These are phyloP conservation scores for Phytopythium boreale DNA, from an alignment of 352 stramenopile genomes.

Conservation along the genomic window DNA sequence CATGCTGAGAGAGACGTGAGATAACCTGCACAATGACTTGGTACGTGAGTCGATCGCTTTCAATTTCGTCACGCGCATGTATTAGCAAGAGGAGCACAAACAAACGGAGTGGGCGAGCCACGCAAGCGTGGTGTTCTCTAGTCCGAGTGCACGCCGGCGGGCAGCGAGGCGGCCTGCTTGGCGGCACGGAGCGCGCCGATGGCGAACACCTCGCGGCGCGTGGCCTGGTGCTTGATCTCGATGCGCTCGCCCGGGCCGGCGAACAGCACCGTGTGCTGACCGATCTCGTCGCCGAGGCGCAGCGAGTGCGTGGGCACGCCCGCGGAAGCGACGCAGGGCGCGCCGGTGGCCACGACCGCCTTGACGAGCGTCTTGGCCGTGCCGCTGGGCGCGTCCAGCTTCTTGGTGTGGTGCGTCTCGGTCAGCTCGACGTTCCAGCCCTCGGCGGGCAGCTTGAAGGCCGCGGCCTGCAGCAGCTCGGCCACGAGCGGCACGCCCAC, in stretches of 20 bases:
- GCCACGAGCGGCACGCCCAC: conserved; percentile 77
- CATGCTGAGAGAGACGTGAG: not conserved
- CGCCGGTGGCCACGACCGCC: conserved; percentile 55
- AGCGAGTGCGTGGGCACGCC: conserved; percentile 62
- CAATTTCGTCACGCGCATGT: not conserved
- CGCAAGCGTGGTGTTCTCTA: conserved; percentile 12
- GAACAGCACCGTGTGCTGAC: conserved; percentile 82
- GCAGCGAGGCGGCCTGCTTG: conserved; percentile 43
- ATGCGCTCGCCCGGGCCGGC: conserved; percentile 74
- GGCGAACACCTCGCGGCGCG: conserved; percentile 77
- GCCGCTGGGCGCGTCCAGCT: conserved; percentile 78
- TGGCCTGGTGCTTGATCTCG: conserved; percentile 83
- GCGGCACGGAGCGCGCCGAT: conserved; percentile 69
- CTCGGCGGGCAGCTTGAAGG: conserved; percentile 67
- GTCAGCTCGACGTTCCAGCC: conserved; percentile 81
- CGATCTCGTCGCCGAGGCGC: conserved; percentile 78
- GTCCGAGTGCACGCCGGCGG: conserved; percentile 63
- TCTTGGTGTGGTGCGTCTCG: conserved; percentile 87
- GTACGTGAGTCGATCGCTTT: no score
- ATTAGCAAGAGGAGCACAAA: not conserved
- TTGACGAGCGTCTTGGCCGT: conserved; percentile 81
- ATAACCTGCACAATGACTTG: not conserved
- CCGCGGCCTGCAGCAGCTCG: conserved; percentile 65
- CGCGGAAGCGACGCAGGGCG: conserved; percentile 42
- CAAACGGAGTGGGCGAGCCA: not conserved